A percentile compares a stretch with the other conserved stretches of the same genome.
phyloP scores from a whole-genome alignment of 139 green algal genomes.

The Diplosphaera chodatii region DNA sequence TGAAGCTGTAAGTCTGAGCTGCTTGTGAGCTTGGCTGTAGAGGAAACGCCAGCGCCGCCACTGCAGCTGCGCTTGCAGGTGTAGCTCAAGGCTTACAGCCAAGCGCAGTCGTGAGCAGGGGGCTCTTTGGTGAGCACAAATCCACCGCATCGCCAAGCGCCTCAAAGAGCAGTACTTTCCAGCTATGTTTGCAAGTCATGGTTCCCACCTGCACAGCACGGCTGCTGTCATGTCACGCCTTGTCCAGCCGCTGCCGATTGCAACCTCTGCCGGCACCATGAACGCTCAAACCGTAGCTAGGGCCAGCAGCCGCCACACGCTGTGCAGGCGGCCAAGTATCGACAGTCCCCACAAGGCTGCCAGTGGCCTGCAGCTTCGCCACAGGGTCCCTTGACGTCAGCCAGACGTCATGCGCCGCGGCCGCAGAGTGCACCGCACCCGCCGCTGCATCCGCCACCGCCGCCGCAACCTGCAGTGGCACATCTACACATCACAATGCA shows the following conservation, averaged over 20 bases:
- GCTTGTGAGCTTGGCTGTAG: no score
- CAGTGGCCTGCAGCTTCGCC: conserved; percentile 3
- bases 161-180: no score
- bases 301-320: conserved; percentile 18
- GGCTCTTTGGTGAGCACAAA: no score
- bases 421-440: neutral
- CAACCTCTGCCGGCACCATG: conserved; percentile 15
- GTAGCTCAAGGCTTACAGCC: no score
- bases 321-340: conserved; percentile 17
- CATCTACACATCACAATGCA: no score
- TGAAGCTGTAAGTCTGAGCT: no score
- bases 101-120: no score
- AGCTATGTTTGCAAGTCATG: no score
- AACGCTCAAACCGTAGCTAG: conserved; percentile 18
- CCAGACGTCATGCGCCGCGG: conserved; percentile 16
- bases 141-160: no score
- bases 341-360: conserved; percentile 22
- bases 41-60: no score
- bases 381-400: conserved; percentile 14
- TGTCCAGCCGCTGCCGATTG: conserved; percentile 2
- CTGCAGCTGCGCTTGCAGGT: no score
- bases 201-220: neutral
- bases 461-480: neutral
- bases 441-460: neutral
- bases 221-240: neutral